Evolutionary conservation across 2,329 filamentous ascomycete genomes (phyloP), one percentile per base, ranked within the genome.

Genomic region (Tolypocladium nubicola): DNA sequence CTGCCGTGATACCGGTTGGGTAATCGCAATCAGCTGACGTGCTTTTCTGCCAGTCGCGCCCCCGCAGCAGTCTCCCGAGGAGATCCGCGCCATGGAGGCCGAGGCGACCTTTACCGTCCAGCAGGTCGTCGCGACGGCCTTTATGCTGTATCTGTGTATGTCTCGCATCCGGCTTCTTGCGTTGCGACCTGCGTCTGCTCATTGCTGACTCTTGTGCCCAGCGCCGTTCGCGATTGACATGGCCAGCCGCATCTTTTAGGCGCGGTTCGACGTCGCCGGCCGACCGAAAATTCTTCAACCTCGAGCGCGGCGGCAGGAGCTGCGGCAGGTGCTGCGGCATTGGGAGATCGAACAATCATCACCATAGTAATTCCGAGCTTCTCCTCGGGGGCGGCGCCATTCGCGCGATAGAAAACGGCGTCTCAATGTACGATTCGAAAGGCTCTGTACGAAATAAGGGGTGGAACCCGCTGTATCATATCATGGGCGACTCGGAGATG

Each of bases 131-230:
- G 79, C 82, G 43, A 83, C 84, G 19, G 85, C 85, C 61, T 77
- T 86, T 43, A 72, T 88, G 54, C 79, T 94, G 53, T 93, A 93
- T 70, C 75, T 94, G 60, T 90, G 89, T 94, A 83, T 58, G 87
- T 70, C 10, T 3, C 19, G 23, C 19, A 21, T n/a, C 4, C 30
- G 21, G n/a, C 13, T 38, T 21, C 23, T 19, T 40, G 38, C 3
- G 3, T 6, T 10, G 33, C 23, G n/a, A 7, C 40, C 11, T 35
- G 57, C 33, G 45, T 43, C 37, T 26, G 33, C 19, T 56, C 11
- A 6, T 38, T 26, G 38, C 61, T 66, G 57, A 66, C 45, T 39
- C 21, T 40, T 19, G 3, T 16, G 5, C n/a, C 14, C 39, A 85
- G 82, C 81, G 57, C 82, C 82, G 56, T 85, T 84, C 66, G 76